Conservation (phyloP, 345 rosid species). For the Salix udensis region DNA sequence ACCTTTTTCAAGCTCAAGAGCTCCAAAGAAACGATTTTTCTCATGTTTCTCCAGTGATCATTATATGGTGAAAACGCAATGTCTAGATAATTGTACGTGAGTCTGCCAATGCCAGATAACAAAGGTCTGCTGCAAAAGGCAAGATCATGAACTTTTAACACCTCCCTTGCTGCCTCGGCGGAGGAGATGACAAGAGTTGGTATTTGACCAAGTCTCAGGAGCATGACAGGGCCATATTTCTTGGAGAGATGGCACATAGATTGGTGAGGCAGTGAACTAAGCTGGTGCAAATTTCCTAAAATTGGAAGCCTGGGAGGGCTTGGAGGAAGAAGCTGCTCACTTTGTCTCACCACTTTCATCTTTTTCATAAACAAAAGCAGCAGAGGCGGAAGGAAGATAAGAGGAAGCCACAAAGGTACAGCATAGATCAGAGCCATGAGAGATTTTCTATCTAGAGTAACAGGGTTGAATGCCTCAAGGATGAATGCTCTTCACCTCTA, state of each 20-base stretch:
- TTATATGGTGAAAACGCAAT: constrained; percentile 19
- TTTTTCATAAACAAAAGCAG: neutral
- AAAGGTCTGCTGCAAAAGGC: constrained; percentile 15
- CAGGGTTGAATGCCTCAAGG: no score
- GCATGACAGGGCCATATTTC: neutral
- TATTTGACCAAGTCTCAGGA: neutral
- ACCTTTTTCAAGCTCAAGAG: constrained; percentile 20
- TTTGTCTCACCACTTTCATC: neutral
- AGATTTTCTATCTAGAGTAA: no score
- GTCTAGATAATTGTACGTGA: constrained; percentile 14
- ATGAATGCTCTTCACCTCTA: no score
- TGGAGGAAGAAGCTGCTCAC: constrained; percentile 7
- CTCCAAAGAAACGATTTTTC: neutral
- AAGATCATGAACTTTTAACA: constrained; percentile 17
- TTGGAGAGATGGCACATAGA: constrained; percentile 1
- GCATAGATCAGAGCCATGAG: no score
- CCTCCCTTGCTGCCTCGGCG: constrained; percentile 23
- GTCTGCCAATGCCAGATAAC: neutral
- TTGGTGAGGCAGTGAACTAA: neutral
- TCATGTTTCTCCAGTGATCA: constrained; percentile 19
- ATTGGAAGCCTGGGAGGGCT: constrained; percentile 9
- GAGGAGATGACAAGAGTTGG: constrained; percentile 13
- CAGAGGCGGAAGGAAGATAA: neutral
- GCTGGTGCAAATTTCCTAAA: constrained; percentile 11
- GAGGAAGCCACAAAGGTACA: neutral